These are phyloP conservation scores for Thozetella sp. DNA, from an alignment of 495 filamentous ascomycete genomes.

Conservation along the genomic window DNA sequence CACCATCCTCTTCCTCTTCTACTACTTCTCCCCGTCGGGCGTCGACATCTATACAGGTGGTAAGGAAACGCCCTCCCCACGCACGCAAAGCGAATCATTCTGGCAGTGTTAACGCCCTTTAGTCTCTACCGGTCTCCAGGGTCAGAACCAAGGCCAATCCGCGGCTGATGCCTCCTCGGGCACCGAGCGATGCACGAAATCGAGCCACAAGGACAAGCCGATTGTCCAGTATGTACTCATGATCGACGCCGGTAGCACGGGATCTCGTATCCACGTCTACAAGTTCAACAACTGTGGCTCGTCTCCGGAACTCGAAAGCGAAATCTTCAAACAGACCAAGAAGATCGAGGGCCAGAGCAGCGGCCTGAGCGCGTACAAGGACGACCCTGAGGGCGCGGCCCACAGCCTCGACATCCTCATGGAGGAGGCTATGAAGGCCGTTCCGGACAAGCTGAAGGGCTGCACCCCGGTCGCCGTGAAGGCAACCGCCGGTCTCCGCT, in stretches of 20 bases:
- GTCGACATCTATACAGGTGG: constrained; percentile 46
- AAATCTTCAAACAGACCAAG: constrained; percentile 87
- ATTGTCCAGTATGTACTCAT: constrained; percentile 96
- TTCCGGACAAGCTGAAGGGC: constrained; percentile 82
- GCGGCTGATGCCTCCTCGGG: constrained; percentile 61
- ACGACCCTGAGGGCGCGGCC: constrained; percentile 84
- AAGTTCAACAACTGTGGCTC: constrained; percentile 97
- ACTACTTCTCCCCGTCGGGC: constrained; percentile 68
- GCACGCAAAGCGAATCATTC: background rate
- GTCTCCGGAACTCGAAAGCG: constrained; percentile 91
- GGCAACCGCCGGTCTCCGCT: constrained; percentile 89
- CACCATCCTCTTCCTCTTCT: constrained; percentile 72
- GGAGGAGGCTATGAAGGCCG: constrained; percentile 76
- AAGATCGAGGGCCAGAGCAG: constrained; percentile 71
- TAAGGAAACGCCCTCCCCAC: constrained; percentile 12
- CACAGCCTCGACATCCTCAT: constrained; percentile 86
- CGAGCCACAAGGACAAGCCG: constrained; percentile 82
- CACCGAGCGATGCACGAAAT: constrained; percentile 77
- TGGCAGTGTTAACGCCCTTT: background rate
- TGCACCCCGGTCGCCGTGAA: constrained; percentile 95
- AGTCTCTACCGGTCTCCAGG: constrained; percentile 7
- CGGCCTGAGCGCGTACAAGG: constrained; percentile 83
- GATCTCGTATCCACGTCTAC: constrained; percentile 97
- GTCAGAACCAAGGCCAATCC: constrained; percentile 39
- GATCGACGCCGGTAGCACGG: constrained; percentile 98